These are phyloP conservation scores for Nakazawaea molendinolei DNA, from an alignment of 805 yeast species.

Conservation along the genomic window DNA sequence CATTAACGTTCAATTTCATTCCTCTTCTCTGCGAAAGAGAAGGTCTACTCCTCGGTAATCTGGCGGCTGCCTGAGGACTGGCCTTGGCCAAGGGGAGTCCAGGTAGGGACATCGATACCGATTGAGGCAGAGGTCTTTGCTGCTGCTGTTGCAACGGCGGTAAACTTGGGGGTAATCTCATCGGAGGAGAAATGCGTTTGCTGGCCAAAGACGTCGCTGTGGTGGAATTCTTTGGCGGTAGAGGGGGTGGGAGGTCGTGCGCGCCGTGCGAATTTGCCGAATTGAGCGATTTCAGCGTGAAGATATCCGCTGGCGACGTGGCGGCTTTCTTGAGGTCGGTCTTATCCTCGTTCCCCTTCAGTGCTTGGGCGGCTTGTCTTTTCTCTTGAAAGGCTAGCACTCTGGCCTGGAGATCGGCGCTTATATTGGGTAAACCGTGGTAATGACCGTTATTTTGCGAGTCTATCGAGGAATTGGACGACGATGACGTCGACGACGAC, in stretches of 20 bases:
- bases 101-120: neutral
- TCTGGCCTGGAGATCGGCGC: constrained; percentile 80
- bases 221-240: constrained; percentile 8
- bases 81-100: constrained; percentile 7
- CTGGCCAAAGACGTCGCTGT: neutral
- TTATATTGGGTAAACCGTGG: constrained; percentile 33
- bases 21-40: constrained; percentile 51
- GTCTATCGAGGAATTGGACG: constrained; percentile 14
- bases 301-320: constrained; percentile 29
- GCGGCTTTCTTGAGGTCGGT: neutral
- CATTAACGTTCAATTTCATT: constrained; percentile 37
- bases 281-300: neutral
- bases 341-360: constrained; percentile 16
- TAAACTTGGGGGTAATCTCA: constrained; percentile 12
- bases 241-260: too few relatives aligned
- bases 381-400: constrained; percentile 82
- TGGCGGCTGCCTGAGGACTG: constrained; percentile 9
- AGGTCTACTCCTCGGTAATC: constrained; percentile 28
- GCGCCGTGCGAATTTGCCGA: neutral
- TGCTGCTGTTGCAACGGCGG: constrained; percentile 4
- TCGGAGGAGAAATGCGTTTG: constrained; percentile 9
- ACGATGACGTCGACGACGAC: neutral
- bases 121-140: neutral
- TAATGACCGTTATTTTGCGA: too few relatives aligned
- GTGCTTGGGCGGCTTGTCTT: constrained; percentile 41